Evolutionary conservation across 2,329 filamentous ascomycete species (phyloP).

Genomic region (Xylaria sp.): DNA sequence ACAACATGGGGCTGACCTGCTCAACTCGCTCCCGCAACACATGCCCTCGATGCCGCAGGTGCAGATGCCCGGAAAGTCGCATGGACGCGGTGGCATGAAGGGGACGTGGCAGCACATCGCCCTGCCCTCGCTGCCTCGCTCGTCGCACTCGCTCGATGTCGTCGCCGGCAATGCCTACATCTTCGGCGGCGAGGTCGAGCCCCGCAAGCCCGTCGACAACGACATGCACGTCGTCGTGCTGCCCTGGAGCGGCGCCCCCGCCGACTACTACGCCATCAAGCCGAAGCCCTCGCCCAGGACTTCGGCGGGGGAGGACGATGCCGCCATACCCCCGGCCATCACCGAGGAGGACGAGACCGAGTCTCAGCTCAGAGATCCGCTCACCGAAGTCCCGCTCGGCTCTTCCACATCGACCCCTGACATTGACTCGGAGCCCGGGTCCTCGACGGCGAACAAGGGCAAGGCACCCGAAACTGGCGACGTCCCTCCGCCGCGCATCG

Average conservation of each 20-base stretch:
- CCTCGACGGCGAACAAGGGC: conserved; percentile 37
- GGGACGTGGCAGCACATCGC: conserved; percentile 71
- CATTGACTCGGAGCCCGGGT: conserved; percentile 13
- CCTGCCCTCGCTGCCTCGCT: conserved; percentile 70
- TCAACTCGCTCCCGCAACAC: conserved; percentile 60
- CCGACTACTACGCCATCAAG: conserved; percentile 69
- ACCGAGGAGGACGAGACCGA: conserved; percentile 48
- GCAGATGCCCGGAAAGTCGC: conserved; percentile 33
- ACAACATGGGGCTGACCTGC: conserved; percentile 65
- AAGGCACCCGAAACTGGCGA: conserved; percentile 52
- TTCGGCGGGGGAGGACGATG: conserved; percentile 29
- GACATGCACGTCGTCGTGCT: conserved; percentile 74
- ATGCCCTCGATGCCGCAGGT: conserved; percentile 43
- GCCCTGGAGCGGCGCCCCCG: conserved; percentile 65
- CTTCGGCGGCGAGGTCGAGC: conserved; percentile 79
- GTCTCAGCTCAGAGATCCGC: conserved; percentile 51
- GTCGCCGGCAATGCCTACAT: conserved; percentile 68
- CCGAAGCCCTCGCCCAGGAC: conserved; percentile 55
- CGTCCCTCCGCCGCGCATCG: conserved; percentile 75
- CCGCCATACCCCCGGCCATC: conserved; percentile 31
- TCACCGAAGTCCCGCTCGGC: conserved; percentile 57
- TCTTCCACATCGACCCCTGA: conserved; percentile 43
- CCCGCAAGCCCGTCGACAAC: conserved; percentile 77
- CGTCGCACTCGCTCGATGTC: conserved; percentile 77
- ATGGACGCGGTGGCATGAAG: conserved; percentile 53